These are phyloP conservation scores for Triticum timopheevii DNA, from an alignment of 176 grass and related monocot genomes.

Conservation along the genomic window DNA sequence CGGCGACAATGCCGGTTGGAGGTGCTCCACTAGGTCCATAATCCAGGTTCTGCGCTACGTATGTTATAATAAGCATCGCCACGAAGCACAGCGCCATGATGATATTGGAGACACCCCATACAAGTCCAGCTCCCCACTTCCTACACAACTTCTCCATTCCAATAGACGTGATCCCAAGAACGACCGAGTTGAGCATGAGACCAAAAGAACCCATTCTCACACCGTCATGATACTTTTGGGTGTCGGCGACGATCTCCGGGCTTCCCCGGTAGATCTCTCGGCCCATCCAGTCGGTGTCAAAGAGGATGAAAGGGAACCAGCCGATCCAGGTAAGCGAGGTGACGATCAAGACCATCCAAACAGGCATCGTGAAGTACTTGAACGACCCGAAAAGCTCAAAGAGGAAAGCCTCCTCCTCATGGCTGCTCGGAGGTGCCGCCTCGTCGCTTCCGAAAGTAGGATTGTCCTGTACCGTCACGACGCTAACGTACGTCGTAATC, in stretches of 20 bases:
- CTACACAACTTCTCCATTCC: constrained; percentile 76
- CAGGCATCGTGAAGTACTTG: constrained; percentile 72
- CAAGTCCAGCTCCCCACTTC: constrained; percentile 91
- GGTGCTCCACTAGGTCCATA: constrained; percentile 58
- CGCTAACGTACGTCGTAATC: constrained; percentile 63
- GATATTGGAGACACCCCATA: constrained; percentile 94
- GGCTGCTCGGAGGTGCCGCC: constrained; percentile 30
- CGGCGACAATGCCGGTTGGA: constrained; percentile 65
- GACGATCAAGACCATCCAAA: constrained; percentile 92
- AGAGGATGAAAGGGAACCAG: constrained; percentile 93
- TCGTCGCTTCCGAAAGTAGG: constrained; percentile 39
- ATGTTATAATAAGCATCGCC: constrained; percentile 85
- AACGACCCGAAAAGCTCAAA: constrained; percentile 89
- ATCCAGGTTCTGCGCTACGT: constrained; percentile 63
- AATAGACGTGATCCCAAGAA: constrained; percentile 81
- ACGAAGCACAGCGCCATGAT: constrained; percentile 91
- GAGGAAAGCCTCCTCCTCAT: constrained; percentile 76
- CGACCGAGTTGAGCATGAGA: constrained; percentile 87
- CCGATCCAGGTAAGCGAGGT: constrained; percentile 93
- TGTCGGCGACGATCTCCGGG: constrained; percentile 51
- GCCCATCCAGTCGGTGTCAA: constrained; percentile 98
- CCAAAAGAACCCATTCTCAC: constrained; percentile 87
- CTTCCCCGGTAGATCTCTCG: constrained; percentile 82
- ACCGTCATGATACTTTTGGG: constrained; percentile 65
- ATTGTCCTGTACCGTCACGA: constrained; percentile 62